Evolutionary conservation across 176 grass and related monocot species (phyloP), one percentile per base, ranked within the genome.

Genomic region (Triticum aestivum): DNA sequence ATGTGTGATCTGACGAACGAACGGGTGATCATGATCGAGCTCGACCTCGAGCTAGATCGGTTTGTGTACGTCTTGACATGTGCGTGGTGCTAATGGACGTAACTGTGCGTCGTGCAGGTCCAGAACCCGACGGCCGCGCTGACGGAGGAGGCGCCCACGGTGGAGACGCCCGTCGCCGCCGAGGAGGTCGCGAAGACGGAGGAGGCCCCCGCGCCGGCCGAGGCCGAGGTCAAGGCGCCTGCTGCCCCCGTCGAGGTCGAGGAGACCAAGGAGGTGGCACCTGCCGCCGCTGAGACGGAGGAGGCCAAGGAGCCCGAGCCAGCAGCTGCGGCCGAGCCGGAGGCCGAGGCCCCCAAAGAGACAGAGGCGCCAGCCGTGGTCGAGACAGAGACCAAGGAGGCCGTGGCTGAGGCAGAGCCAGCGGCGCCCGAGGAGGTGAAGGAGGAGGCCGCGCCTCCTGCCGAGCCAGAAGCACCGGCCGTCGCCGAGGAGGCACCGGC

Each of bases 121-220:
- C 85, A 93, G 92, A 88, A 83, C 83, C 89, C 89, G 61, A 88
- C 85, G 83, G 35, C 63, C 2, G 89, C 81, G 24, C 69, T 69
- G 78, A 41, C 87, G 8, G 85, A 87, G 85, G 89, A 91, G 77
- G 81, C 69, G 35, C 81, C 89, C 0, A 85, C 49, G 45, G 82
- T 76, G 82, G 86, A 91, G 86, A 80, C 66, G 17, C 73, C 26
- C 2, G 10, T 21, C 1, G 66, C 29, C 1, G n/a, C 23, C 10
- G 89, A 85, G 87, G 91, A 82, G 89, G 61, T 73, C 13, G 47
- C 34, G 18, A 73, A 86, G 79, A 75, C 73, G 44, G 85, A 94
- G 69, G 81, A 86, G 32, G 49, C 3, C 34, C 85, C 88, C 11
- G 83, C 86, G 32, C 35, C 76, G 66, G 94, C 64, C 5, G 87